Evolutionary conservation across 2,329 filamentous ascomycete species (phyloP), one percentile per base, ranked within the genome.

Genomic region (Acrocalymma vagum): DNA sequence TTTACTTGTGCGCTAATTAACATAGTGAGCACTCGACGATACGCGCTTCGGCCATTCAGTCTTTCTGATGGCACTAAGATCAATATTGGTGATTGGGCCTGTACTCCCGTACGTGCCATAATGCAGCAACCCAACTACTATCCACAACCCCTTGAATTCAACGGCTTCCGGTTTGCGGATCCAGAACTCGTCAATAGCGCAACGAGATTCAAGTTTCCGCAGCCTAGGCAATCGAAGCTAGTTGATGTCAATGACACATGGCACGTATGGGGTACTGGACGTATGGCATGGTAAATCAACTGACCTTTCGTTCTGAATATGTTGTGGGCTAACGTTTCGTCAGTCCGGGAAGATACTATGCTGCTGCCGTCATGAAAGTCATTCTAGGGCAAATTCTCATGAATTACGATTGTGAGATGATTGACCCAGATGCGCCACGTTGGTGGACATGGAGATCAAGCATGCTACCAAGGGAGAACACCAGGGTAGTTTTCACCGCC

Each of bases 131-230:
- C 22, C 18, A 14, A 9, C 9, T 11, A 44, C 18, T 52, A 23
- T 6, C 8, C 41, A 16, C 9, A 33, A 15, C 34, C 48, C 4
- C 16, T 28, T 21, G 23, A 37, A 8, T 52, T 52, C 15, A 17
- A 45, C 13, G 48, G 45, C 15, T 49, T 52, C 35, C 34, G 48
- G 3, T 29, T 28, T 25, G 38, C 44, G 6, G 33, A 33, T 29
- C 22, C 43, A 3, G 16, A 11, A 13, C 9, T 20, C 23, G 23
- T 10, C 23, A 11, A 8, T n/a, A 11, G n/a, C 11, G 27, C 10
- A 6, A 18, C 3, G 24, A 33, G n/a, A 22, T 14, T n/a, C 9
- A 27, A 17, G 15, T 29, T 20, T 16, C 37, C 11, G 4, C 20
- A 31, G 26, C 20, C 27, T 4, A 10, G 9, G 25, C 28, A 28